Percentiles rank a stretch among this genome's conserved stretches.
These are phyloP conservation scores for Colletotrichum cuscutae DNA, from an alignment of 2,329 filamentous ascomycete species.

Conservation along the genomic window DNA sequence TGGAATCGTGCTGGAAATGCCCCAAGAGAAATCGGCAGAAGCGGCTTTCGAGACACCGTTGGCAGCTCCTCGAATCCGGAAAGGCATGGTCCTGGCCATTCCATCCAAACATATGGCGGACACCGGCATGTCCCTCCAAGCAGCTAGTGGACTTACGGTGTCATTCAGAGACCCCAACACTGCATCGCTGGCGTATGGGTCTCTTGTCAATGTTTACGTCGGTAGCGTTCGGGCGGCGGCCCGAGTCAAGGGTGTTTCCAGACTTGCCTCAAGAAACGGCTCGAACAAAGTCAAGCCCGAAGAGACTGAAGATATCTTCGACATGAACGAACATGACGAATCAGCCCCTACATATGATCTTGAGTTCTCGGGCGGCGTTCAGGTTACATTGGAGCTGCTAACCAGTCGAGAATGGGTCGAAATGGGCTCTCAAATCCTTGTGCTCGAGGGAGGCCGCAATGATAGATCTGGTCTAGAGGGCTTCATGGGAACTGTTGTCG, in stretches of 20 bases:
- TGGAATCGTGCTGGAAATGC: slow-evolving; percentile 73
- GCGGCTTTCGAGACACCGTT: slow-evolving; percentile 42
- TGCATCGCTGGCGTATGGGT: slow-evolving; percentile 72
- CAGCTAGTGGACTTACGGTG: slow-evolving; percentile 76
- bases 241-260: slow-evolving; percentile 59
- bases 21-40: slow-evolving; percentile 45
- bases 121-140: slow-evolving; percentile 67
- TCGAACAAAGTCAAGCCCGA: slow-evolving; percentile 46
- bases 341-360: slow-evolving; percentile 34
- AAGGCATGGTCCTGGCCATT: slow-evolving; percentile 85
- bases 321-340: slow-evolving; percentile 60
- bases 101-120: slow-evolving; percentile 68
- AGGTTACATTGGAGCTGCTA: slow-evolving; percentile 76
- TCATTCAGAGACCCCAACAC: slow-evolving; percentile 74
- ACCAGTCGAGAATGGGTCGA: slow-evolving; percentile 79
- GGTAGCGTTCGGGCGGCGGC: slow-evolving; percentile 88
- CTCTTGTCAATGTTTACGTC: slow-evolving; percentile 83
- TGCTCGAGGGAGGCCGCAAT: slow-evolving; percentile 77
- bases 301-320: slow-evolving; percentile 61
- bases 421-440: slow-evolving; percentile 73
- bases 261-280: not conserved
- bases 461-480: slow-evolving; percentile 76
- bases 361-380: slow-evolving; percentile 48
- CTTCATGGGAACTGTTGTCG: slow-evolving; percentile 75
- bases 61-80: slow-evolving; percentile 62